Base-by-base conservation (phyloP, 768 basidiomycete genomes). In the Mycena belliarum region DNA sequence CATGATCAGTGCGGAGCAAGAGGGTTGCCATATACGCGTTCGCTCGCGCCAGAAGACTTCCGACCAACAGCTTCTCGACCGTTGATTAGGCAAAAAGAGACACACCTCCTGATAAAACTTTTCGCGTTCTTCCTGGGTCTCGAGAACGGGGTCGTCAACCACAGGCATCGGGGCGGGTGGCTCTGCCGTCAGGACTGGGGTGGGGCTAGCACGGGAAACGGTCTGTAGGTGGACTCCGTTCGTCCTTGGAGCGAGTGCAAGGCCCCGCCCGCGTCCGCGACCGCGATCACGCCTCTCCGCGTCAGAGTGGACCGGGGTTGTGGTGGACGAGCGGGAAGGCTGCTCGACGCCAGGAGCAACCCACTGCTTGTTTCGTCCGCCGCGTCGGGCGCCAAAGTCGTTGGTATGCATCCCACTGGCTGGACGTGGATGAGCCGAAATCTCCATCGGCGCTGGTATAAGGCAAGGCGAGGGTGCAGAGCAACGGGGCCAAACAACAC, bases 81-180 rank as follows among this genome's bases (percentile, higher is more conserved):
- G 6, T 26, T 24, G 28, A 23, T 7, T 16, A 23, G 21, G 42
- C 3, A 14, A 63, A 14, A 63, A 54, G 49, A 35, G 16, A 74
- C 83, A 59, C 58, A 90, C 89, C 79, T 89, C 85, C 71, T 88
- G 83, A 65, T 82, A 91, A 66, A 86, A 88, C 59, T 70, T 76
- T 63, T 91, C 88, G 44, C 82, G 77, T 65, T 87, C 88, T 64
- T 89, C 88, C 10, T 71, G 69, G 0, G 81, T 81, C 41, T 86
- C 84, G 18, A 84, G 70, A 16, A 79, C 79, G 0, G 81, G 82
- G 50, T 81, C 79, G 32, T 85, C 77, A n/a, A 70, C 69, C 10
- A 68, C 64, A n/a, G 54, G 55, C 35, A 66, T 59, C 29, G 67
- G 33, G 35, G 69, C 70, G 52, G 78, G 65, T 9, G n/a, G 32